Evolutionary conservation across 2,329 filamentous ascomycete species (phyloP), one percentile per base, ranked within the genome.

Genomic region (Cadophora sp.): DNA sequence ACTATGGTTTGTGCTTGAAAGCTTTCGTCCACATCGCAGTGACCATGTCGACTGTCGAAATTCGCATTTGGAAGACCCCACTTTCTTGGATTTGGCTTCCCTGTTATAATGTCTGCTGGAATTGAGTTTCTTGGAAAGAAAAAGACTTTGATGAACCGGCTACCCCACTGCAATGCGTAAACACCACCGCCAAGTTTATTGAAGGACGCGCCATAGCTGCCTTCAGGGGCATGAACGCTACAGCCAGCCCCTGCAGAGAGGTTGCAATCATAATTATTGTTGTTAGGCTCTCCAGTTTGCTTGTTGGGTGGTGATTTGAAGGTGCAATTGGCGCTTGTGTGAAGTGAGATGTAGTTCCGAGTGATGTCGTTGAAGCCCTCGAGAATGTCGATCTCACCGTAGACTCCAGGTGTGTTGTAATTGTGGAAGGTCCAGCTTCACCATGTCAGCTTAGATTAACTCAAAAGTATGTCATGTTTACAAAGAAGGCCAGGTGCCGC

Each of bases 1-100:
- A 94, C 87, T 70, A 97, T 88, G 73, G 90, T 86, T 81, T 96
- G 85, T 67, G 90, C 79, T 65, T 82, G 81, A 81, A 97, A 96
- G 39, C 74, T 83, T 71, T 30, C 27, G 27, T 30, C 27, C 27
- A 30, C 27, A 30, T 30, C 27, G 27, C 27, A 30, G 27, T 30
- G 27, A 30, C 27, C 27, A 30, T 30, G 27, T 30, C 27, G 27
- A 6, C 82, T 84, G 1, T 91, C 91, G 47, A 74, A 73, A 59
- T 83, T 83, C 16, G 91, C 92, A 1, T 85, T 77, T 0, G 94
- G 91, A 1, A 78, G 79, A 14, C 88, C 90, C 90, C 94, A 97
- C 22, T 75, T 78, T 2, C 80, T 77, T 0, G 92, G 91, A 71
- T 92, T 80, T 0, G 93, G 92, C 8, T 74, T 81, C 20, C 83